These are phyloP conservation scores for Furculomyces boomerangus DNA, from an alignment of 371 early-diverging fungal genomes.

Conservation along the genomic window DNA sequence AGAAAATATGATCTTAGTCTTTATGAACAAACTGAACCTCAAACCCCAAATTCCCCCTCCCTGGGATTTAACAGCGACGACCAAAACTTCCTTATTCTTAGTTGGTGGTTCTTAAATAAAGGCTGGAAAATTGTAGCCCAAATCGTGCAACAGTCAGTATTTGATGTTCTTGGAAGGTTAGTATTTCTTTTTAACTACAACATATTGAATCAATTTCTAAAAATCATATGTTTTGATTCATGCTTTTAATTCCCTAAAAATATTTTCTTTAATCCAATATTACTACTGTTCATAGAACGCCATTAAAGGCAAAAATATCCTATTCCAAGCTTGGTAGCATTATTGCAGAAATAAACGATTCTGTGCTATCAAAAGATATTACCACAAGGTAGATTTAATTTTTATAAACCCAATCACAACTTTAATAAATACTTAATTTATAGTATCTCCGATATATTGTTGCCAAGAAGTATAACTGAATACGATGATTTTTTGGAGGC, in stretches of 20 bases:
- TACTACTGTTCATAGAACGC: neutral
- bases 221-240: neutral
- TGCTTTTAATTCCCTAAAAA: neutral
- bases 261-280: neutral
- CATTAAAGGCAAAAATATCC: neutral
- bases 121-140: constrained; percentile 63
- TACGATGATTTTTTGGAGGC: neutral
- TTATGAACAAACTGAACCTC: neutral
- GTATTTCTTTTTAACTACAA: neutral
- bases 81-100: constrained; percentile 65
- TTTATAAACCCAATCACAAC: too few relatives aligned
- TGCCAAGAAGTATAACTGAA: neutral
- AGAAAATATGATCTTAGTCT: neutral
- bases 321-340: neutral
- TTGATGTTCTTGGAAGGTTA: constrained; percentile 43
- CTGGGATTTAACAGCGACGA: constrained; percentile 24
- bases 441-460: neutral
- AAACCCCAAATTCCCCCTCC: constrained; percentile 11
- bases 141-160: constrained; percentile 42
- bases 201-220: neutral
- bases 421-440: too few relatives aligned
- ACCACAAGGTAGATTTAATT: too few relatives aligned
- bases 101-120: constrained; percentile 81
- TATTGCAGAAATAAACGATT: neutral
- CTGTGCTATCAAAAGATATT: neutral